Evolutionary conservation across 2,329 filamentous ascomycete species (phyloP), one percentile per base, ranked within the genome.

Genomic region (Paraconiothyrium sp.): DNA sequence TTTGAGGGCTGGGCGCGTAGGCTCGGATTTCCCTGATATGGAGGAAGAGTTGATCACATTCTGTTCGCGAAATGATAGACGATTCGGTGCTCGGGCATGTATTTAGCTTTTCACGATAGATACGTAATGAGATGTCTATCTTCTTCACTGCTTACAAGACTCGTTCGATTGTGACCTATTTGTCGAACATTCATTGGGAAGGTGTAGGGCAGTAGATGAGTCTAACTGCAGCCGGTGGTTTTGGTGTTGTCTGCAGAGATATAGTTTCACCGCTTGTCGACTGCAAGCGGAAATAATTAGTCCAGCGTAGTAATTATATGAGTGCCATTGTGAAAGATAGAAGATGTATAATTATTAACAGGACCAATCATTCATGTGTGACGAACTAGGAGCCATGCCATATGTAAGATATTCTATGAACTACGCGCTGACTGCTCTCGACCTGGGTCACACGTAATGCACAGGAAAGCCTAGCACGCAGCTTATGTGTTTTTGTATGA

Each of bases 1-100:
- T 54, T 52, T 55, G 57, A 32, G 51, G 43, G 59, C 47, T 56
- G 46, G 54, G 61, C 51, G 48, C 52, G 43, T 63, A 58, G 44
- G 41, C 54, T 48, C 41, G 32, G 50, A 62, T 58, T 24, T 57
- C 27, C 27, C 32, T 47, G n/a, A 34, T 56, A 58, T 54, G 50
- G 57, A 51, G 41, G 55, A 62, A 59, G 57, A 58, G 39, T 54
- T 57, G 49, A 43, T 56, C 57, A 49, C n/a, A 37, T 62, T 60
- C 13, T 59, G 59, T 66, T 64, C 57, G 64, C 61, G 64, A 44
- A 58, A 67, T 54, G 66, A 65, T 72, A 76, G 72, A 76, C 64
- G 67, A 66, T 64, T 68, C 61, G 50, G 66, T 72, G 72, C 68
- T 68, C 69, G 67, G 66, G 69, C 73, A 75, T 76, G 71, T 75